Base-by-base conservation (phyloP, 2,329 filamentous ascomycete species). In the Apiospora marii region DNA sequence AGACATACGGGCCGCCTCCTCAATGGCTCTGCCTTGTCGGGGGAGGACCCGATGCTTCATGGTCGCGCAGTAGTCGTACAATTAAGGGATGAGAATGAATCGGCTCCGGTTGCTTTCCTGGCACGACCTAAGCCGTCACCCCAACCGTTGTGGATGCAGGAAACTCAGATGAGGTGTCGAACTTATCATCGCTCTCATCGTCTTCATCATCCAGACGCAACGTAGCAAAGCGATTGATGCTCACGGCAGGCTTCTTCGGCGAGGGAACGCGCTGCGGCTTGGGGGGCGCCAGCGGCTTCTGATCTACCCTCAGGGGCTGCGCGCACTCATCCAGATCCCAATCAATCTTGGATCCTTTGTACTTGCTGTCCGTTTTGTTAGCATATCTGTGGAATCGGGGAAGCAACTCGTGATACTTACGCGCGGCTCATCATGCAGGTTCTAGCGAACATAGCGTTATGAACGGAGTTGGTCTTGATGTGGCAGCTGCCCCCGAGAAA, bases 381-480 rank as follows among this genome's bases (percentile, higher is more conserved):
- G 76, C 27, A 49, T 58, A 70, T 1, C 1, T 14, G 4, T 4
- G 19, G 76, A 75, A 68, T 70, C 49, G 74, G 74, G 16, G 51
- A 19, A 12, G 27, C 3, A 19, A 44, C 2, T 27, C 22, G 30
- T 61, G 34, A 51, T 16, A 82, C 87, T 79, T 80, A 89, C 87
- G 76, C 75, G 71, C 86, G 84, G 74, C 87, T 90, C 88, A 92
- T 91, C 92, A 97, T 93, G 83, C 94, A 96, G 13, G 89, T 93
- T 24, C 90, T 89, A 12, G 94, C 93, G 81, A 92, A 94, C 70
- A 94, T 87, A 14, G 94, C 92, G 74, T 92, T 92, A 78, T 92
- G 88, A 13, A 97, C 87, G 0, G 93, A 94, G 80, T 95, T 97
- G 10, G 92, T 94, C 71, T 89, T 91, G 75, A 97, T 90, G 80